These are phyloP conservation scores for Lachancea sp. DNA, from an alignment of 805 yeast species.

Conservation along the genomic window DNA sequence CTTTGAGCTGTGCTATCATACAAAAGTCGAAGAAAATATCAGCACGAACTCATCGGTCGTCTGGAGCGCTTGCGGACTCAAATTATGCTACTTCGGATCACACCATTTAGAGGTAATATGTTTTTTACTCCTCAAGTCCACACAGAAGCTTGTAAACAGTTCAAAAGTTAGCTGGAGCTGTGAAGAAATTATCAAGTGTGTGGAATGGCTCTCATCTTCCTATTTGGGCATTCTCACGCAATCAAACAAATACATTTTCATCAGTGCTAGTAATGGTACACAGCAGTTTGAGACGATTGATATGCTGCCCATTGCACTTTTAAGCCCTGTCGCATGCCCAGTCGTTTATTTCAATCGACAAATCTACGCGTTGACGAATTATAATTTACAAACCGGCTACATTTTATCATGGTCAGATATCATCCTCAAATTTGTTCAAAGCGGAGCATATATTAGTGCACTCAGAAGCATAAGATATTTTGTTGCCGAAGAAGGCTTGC, in stretches of 20 bases:
- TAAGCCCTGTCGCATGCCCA: constrained; percentile 24
- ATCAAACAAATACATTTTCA: constrained; percentile 24
- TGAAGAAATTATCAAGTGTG: constrained; percentile 2
- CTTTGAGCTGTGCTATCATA: not conserved
- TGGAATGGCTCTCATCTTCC: constrained; percentile 23
- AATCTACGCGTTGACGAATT: constrained; percentile 21
- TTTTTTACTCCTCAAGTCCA: not conserved
- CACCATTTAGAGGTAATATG: not conserved
- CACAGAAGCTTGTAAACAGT: not conserved
- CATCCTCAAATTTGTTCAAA: constrained; percentile 24
- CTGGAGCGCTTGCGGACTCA: constrained; percentile 16
- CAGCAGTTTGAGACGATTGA: constrained; percentile 18
- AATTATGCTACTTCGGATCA: constrained; percentile 19
- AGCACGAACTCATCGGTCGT: constrained; percentile 4
- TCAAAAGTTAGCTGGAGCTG: not conserved
- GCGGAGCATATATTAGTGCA: constrained; percentile 26
- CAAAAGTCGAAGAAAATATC: not conserved
- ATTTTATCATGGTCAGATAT: constrained; percentile 31
- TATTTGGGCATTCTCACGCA: constrained; percentile 21
- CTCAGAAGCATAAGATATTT: constrained; percentile 19
- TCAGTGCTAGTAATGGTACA: constrained; percentile 11
- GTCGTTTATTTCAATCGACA: constrained; percentile 17
- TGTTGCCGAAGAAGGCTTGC: constrained; percentile 14
- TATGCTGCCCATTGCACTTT: constrained; percentile 20
- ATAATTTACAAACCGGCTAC: constrained; percentile 24